Evolutionary conservation across 805 yeast genomes (phyloP).

Genomic region (Candida corydali): DNA sequence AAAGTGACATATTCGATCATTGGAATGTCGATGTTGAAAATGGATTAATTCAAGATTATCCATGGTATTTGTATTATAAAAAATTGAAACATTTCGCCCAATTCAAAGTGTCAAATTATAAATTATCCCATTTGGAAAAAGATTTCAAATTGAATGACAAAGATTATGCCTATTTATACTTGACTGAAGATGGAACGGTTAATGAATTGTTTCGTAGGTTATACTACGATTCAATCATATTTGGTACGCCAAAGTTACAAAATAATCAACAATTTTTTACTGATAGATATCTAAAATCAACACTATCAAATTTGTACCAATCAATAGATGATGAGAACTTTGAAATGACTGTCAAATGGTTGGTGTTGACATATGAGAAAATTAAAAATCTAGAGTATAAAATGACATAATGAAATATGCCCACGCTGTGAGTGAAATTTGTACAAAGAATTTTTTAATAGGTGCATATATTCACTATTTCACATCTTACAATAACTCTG

Average conservation of each 20-base stretch:
- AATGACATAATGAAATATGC: conserved; percentile 6
- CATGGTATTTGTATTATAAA: conserved; percentile 66
- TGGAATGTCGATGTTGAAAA: conserved; percentile 45
- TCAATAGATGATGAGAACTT: conserved; percentile 19
- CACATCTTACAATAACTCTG: too few relatives aligned
- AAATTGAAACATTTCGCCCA: conserved; percentile 59
- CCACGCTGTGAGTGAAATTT: neutral
- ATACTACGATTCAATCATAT: conserved; percentile 18
- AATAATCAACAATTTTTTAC: conserved; percentile 5
- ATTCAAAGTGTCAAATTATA: conserved; percentile 50
- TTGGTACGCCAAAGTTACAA: conserved; percentile 17
- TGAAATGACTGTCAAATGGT: conserved; percentile 20
- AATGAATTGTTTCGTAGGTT: conserved; percentile 3
- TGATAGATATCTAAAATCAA: conserved; percentile 10
- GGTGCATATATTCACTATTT: neutral
- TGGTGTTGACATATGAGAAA: conserved; percentile 22
- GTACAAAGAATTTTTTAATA: neutral
- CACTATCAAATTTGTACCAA: conserved; percentile 18
- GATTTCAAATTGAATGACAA: conserved; percentile 18
- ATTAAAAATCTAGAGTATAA: conserved; percentile 11
- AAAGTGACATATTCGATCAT: conserved; percentile 44
- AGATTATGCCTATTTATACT: conserved; percentile 16
- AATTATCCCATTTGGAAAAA: conserved; percentile 39
- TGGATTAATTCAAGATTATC: conserved; percentile 59
- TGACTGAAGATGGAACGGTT: conserved; percentile 1